phyloP scores from a whole-genome alignment of 1,284 basidiomycete species.

The Puccinia novopanici region DNA sequence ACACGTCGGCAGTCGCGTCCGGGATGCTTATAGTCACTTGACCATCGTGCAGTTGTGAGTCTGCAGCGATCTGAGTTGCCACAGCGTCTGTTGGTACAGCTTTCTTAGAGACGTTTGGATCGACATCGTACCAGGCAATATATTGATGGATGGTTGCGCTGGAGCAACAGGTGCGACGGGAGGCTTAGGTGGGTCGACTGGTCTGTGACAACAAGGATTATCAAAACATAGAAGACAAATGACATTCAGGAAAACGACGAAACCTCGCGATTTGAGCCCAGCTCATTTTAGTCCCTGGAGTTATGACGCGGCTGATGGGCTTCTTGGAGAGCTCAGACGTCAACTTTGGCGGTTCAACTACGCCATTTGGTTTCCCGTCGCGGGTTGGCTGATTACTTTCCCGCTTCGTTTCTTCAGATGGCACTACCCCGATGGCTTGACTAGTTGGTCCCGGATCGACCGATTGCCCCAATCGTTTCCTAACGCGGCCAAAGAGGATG shows the following conservation, averaged over 20 bases:
- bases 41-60: slow-evolving; percentile 12
- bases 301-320: slow-evolving; percentile 42
- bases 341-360: neutral
- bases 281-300: slow-evolving; percentile 50
- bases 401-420: neutral
- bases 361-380: slow-evolving; percentile 21
- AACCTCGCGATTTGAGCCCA: slow-evolving; percentile 51
- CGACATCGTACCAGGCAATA: neutral
- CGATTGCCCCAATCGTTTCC: neutral
- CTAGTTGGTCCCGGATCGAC: neutral
- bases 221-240: slow-evolving; percentile 3
- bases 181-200: slow-evolving; percentile 40
- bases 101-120: neutral
- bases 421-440: neutral
- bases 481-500: slow-evolving; percentile 3
- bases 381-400: slow-evolving; percentile 9
- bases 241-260: slow-evolving; percentile 8
- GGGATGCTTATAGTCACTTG: slow-evolving; percentile 38
- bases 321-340: slow-evolving; percentile 28
- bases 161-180: slow-evolving; percentile 12
- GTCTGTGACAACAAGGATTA: slow-evolving; percentile 8
- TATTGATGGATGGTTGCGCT: slow-evolving; percentile 2
- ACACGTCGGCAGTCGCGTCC: slow-evolving; percentile 41
- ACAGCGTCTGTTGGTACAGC: neutral
- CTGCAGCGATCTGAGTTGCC: neutral